phyloP scores from a whole-genome alignment of 202 grass and related monocot genomes.

The Panicum hallii region DNA sequence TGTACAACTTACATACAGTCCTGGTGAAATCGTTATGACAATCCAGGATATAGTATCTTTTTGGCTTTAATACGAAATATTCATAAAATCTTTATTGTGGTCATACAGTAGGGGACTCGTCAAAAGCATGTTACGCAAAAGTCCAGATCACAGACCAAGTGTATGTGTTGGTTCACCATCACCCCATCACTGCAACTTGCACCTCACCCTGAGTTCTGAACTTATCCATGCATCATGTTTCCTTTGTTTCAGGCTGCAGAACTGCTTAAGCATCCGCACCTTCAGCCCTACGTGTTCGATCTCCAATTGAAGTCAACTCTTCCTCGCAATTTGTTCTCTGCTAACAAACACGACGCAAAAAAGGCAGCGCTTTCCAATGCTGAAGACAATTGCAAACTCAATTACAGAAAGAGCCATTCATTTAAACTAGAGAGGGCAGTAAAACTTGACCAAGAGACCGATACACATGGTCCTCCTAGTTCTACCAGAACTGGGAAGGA shows the following conservation, averaged over 20 bases:
- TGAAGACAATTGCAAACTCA: conserved; percentile 46
- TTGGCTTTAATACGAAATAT: conserved; percentile 26
- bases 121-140: conserved; percentile 92
- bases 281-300: conserved; percentile 73
- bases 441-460: conserved; percentile 49
- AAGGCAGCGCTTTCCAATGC: conserved; percentile 53
- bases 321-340: conserved; percentile 45
- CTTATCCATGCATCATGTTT: conserved; percentile 10
- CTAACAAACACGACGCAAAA: conserved; percentile 40
- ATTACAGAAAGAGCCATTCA: conserved; percentile 58
- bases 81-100: conserved; percentile 25
- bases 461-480: conserved; percentile 44
- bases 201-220: conserved; percentile 17
- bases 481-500: conserved; percentile 53
- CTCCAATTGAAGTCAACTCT: conserved; percentile 60
- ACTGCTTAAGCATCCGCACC: conserved; percentile 79
- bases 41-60: neutral
- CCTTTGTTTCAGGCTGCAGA: conserved; percentile 68
- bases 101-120: conserved; percentile 79
- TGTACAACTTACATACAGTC: neutral
- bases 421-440: conserved; percentile 61
- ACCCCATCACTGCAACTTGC: conserved; percentile 11
- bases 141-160: conserved; percentile 92
- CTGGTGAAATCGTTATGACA: neutral
- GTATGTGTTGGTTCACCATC: conserved; percentile 53